phyloP scores from a whole-genome alignment of 1,139 yeast species.

The Hyphopichia pseudoburtonii region DNA sequence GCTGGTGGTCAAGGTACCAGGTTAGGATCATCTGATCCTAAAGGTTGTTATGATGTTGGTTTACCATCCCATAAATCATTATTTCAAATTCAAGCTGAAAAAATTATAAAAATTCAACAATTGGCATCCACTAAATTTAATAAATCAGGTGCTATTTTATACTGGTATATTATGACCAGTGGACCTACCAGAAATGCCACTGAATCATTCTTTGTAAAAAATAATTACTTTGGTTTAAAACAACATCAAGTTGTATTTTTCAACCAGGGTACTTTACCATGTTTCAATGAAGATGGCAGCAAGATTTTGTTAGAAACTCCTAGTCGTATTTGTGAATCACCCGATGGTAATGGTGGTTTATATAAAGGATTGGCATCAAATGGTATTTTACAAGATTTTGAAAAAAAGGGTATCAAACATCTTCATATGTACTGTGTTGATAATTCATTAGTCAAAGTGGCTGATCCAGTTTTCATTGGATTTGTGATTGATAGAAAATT shows the following conservation, averaged over 20 bases:
- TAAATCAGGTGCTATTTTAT: slow-evolving; percentile 39
- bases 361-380: slow-evolving; percentile 77
- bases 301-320: slow-evolving; percentile 64
- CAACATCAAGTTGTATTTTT: slow-evolving; percentile 68
- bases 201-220: slow-evolving; percentile 61
- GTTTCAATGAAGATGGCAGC: slow-evolving; percentile 69
- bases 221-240: slow-evolving; percentile 71
- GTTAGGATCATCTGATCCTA: slow-evolving; percentile 84
- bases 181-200: slow-evolving; percentile 82
- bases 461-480: slow-evolving; percentile 92
- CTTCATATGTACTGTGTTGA: slow-evolving; percentile 97
- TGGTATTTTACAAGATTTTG: slow-evolving; percentile 68
- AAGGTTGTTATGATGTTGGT: slow-evolving; percentile 88
- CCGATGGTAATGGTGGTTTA: slow-evolving; percentile 98
- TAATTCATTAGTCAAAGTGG: slow-evolving; percentile 86
- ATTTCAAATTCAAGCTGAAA: slow-evolving; percentile 92
- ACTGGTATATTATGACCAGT: slow-evolving; percentile 96
- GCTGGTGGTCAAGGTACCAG: slow-evolving; percentile 99
- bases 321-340: slow-evolving; percentile 71
- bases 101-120: slow-evolving; percentile 62
- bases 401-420: slow-evolving; percentile 73
- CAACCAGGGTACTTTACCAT: slow-evolving; percentile 95
- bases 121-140: slow-evolving; percentile 45
- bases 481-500: slow-evolving; percentile 68
- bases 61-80: slow-evolving; percentile 82